These are phyloP conservation scores for Phlyctochytrium arcticum DNA, from an alignment of 192 early-diverging fungal species.

Conservation along the genomic window DNA sequence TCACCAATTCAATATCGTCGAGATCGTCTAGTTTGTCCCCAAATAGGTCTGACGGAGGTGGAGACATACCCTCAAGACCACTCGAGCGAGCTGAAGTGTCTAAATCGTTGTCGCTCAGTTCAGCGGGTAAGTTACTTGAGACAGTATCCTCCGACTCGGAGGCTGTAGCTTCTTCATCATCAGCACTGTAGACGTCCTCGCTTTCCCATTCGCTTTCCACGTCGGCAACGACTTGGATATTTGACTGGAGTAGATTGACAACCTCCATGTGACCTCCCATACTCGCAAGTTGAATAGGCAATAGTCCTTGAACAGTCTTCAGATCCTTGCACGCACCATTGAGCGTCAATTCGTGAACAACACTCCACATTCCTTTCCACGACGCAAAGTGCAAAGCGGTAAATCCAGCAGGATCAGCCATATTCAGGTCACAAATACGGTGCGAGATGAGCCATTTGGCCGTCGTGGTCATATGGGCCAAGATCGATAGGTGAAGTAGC, in stretches of 20 bases:
- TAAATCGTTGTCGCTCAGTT: not conserved
- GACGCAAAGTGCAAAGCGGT: slow-evolving; percentile 34
- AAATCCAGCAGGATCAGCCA: slow-evolving; percentile 29
- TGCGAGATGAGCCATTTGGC: slow-evolving; percentile 34
- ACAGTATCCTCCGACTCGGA: too few species aligned
- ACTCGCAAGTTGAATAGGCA: slow-evolving; percentile 11
- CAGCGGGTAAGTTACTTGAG: too few species aligned
- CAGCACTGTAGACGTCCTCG: too few species aligned
- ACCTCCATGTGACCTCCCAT: slow-evolving; percentile 12
- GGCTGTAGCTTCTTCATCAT: too few species aligned
- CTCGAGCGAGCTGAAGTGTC: not conserved
- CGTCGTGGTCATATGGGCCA: slow-evolving; percentile 27
- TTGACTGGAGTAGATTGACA: too few species aligned
- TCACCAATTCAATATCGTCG: not conserved
- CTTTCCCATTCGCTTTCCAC: too few species aligned
- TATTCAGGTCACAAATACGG: slow-evolving; percentile 22
- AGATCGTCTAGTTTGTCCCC: too few species aligned
- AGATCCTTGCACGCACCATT: slow-evolving; percentile 20
- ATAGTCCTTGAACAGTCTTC: slow-evolving; percentile 7
- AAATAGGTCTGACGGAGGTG: not conserved
- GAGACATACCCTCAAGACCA: too few species aligned
- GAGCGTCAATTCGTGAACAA: slow-evolving; percentile 17
- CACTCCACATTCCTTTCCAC: slow-evolving; percentile 18
- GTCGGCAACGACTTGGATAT: too few species aligned
- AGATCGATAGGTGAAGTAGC: slow-evolving; percentile 28